phyloP scores from a whole-genome alignment of 139 green algal genomes.

The Closterium sp. region DNA sequence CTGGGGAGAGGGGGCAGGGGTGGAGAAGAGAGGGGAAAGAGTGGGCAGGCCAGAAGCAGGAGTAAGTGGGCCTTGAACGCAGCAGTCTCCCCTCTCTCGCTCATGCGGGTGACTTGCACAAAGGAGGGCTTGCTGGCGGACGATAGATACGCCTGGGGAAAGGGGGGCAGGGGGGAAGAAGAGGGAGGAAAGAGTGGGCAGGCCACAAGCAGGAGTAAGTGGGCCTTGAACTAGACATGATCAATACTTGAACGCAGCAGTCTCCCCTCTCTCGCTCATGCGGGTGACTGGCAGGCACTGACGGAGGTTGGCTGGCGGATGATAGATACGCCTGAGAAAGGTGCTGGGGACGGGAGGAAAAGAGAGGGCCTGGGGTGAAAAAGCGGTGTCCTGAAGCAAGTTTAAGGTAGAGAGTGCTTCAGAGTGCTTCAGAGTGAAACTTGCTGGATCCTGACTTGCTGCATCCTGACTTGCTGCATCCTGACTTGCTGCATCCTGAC shows the following conservation, averaged over 20 bases:
- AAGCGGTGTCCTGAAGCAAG: no score
- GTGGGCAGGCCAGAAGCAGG: neutral
- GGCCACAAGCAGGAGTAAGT: neutral
- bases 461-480: no score
- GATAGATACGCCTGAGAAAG: neutral
- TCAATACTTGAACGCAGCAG: neutral
- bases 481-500: no score
- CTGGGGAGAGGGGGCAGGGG: neutral
- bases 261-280: neutral
- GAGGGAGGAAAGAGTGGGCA: neutral
- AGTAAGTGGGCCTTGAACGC: neutral
- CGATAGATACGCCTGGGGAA: neutral
- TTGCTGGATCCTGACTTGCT: no score
- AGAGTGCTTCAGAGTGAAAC: no score
- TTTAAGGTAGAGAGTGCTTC: neutral
- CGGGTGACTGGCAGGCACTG: neutral
- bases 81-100: neutral
- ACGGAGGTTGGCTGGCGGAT: neutral
- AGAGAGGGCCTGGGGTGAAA: neutral
- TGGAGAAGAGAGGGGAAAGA: neutral
- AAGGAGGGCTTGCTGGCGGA: neutral
- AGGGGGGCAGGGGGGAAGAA: neutral
- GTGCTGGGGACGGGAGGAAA: neutral
- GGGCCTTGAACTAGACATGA: no score
- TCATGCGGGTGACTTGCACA: neutral